Evolutionary conservation across 192 early-diverging fungal genomes (phyloP).

Genomic region (Coemansia sp.): DNA sequence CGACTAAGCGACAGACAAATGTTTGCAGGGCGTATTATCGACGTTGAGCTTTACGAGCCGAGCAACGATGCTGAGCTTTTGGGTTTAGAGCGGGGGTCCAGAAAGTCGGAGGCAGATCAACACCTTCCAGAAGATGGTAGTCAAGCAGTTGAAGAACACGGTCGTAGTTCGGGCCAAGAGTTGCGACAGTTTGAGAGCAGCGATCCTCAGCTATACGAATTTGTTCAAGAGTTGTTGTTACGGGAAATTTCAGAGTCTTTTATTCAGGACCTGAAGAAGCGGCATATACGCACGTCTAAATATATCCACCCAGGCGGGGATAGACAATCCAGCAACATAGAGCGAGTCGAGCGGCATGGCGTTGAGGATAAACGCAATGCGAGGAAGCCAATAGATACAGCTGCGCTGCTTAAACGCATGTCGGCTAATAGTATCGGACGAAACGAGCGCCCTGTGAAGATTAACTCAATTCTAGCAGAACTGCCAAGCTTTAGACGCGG

Average conservation of each 20-base stretch:
- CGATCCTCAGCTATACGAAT: constrained; percentile 27
- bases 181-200: constrained; percentile 10
- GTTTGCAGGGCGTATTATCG: constrained; percentile 38
- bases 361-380: not conserved
- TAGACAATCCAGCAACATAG: not conserved
- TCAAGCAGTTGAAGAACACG: not conserved
- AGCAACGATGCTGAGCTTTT: constrained; percentile 9
- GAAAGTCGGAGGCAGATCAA: not conserved
- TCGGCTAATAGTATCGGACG: constrained; percentile 12
- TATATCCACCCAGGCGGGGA: constrained; percentile 12
- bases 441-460: constrained; percentile 14
- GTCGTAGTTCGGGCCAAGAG: constrained; percentile 23
- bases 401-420: constrained; percentile 40
- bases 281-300: constrained; percentile 19
- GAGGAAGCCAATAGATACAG: constrained; percentile 24
- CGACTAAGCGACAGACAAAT: constrained; percentile 38
- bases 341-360: not conserved
- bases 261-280: constrained; percentile 36
- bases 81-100: constrained; percentile 18
- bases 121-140: not conserved
- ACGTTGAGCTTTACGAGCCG: constrained; percentile 49
- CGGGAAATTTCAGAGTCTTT: constrained; percentile 46
- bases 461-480: constrained; percentile 40
- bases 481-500: constrained; percentile 51
- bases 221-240: constrained; percentile 38